These are phyloP conservation scores for Musa acuminata DNA, from an alignment of 176 grass and related monocot species.

Conservation along the genomic window DNA sequence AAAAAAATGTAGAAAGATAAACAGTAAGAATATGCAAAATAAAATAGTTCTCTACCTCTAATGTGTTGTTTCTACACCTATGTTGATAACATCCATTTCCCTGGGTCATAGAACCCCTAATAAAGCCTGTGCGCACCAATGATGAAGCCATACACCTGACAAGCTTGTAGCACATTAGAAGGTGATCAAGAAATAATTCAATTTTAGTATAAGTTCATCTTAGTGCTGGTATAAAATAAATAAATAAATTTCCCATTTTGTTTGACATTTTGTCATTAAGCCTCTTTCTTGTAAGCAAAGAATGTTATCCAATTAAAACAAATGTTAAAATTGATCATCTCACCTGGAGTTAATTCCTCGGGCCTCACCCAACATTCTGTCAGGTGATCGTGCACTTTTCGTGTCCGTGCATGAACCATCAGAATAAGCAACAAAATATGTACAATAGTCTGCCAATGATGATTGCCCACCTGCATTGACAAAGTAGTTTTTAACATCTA, in stretches of 20 bases:
- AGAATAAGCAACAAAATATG: slow-evolving; percentile 97
- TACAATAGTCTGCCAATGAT: slow-evolving; percentile 99
- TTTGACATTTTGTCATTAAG: too few species aligned
- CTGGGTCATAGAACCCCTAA: slow-evolving; percentile 94
- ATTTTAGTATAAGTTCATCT: neutral
- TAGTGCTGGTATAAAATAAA: neutral
- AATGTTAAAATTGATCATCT: neutral
- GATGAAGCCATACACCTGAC: slow-evolving; percentile 92
- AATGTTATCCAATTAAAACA: neutral
- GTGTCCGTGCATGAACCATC: slow-evolving; percentile 95
- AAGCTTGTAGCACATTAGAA: neutral
- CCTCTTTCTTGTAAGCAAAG: neutral
- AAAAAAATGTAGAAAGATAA: neutral
- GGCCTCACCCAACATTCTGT: slow-evolving; percentile 95
- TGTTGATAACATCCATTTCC: slow-evolving; percentile 99
- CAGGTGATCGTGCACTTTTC: slow-evolving; percentile 77
- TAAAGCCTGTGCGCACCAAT: slow-evolving; percentile 93
- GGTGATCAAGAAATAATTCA: neutral
- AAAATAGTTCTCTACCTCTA: slow-evolving; percentile 43
- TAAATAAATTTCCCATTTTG: neutral
- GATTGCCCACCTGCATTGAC: slow-evolving; percentile 73
- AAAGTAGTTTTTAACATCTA: neutral
- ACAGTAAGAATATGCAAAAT: neutral
- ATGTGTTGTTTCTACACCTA: slow-evolving; percentile 69
- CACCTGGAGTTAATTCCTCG: slow-evolving; percentile 82